phyloP scores from a whole-genome alignment of 495 filamentous ascomycete species.

The Aspergillus sclerotioniger region DNA sequence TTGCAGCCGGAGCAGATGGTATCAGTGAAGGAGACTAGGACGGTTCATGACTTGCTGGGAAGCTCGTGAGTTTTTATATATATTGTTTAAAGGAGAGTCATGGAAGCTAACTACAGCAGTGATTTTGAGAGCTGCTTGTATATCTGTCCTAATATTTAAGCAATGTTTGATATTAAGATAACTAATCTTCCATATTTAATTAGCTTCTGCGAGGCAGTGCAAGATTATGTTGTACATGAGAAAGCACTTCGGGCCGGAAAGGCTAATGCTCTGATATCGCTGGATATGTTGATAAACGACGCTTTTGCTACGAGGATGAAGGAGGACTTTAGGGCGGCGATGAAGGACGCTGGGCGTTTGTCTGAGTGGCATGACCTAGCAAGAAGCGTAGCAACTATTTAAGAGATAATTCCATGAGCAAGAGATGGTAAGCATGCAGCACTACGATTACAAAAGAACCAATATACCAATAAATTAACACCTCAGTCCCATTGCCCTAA shows the following conservation, averaged over 20 bases:
- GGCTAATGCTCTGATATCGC: constrained; percentile 47
- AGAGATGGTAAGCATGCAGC: no score
- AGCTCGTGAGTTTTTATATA: constrained; percentile 11
- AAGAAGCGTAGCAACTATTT: no score
- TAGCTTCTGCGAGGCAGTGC: constrained; percentile 30
- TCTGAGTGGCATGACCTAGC: no score
- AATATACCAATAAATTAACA: no score
- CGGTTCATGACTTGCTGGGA: background rate
- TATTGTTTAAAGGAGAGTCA: background rate
- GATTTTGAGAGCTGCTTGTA: constrained; percentile 20
- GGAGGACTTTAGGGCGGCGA: background rate
- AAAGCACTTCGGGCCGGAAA: constrained; percentile 51
- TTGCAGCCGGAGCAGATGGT: constrained; percentile 6
- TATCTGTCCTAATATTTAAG: constrained; percentile 16
- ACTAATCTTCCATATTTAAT: constrained; percentile 40
- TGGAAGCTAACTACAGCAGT: background rate
- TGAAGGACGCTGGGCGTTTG: background rate
- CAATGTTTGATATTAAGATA: constrained; percentile 46
- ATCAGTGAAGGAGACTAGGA: background rate
- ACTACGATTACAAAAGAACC: no score
- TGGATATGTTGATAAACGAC: constrained; percentile 44
- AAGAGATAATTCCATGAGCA: no score
- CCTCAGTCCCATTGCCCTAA: background rate
- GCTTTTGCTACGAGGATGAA: constrained; percentile 24
- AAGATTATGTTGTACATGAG: constrained; percentile 45